phyloP scores from a whole-genome alignment of 345 rosid genomes.

The Moringa oleifera region DNA sequence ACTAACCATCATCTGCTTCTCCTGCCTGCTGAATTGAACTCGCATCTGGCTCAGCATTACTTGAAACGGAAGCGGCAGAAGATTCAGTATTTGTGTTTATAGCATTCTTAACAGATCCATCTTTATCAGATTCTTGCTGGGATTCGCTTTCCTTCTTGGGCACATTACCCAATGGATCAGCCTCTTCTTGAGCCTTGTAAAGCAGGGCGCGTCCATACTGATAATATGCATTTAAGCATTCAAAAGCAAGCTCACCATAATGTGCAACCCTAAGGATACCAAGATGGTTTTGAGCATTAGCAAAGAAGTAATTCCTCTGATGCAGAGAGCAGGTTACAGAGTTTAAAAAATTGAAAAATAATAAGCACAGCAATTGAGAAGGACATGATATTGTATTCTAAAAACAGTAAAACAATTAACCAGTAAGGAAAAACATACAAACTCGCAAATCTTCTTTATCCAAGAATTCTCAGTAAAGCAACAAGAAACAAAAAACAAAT shows the following conservation, averaged over 20 bases:
- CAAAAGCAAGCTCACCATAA: conserved; percentile 69
- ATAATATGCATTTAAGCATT: conserved; percentile 66
- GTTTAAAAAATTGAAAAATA: no score
- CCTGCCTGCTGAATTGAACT: conserved; percentile 46
- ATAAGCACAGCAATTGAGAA: no score
- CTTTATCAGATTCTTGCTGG: conserved; percentile 35
- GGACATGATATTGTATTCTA: no score
- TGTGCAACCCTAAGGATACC: conserved; percentile 47
- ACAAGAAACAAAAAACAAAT: neutral
- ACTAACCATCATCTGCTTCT: conserved; percentile 36
- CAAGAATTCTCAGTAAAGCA: neutral
- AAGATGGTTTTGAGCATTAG: neutral
- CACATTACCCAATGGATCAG: conserved; percentile 74
- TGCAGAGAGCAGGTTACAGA: no score
- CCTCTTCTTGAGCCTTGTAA: conserved; percentile 88
- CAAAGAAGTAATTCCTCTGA: no score
- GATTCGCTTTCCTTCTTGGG: conserved; percentile 59
- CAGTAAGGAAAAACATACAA: no score
- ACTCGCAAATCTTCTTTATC: neutral
- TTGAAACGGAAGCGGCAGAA: conserved; percentile 42
- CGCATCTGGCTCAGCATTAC: conserved; percentile 41
- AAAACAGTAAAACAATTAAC: no score
- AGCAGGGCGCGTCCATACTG: conserved; percentile 75
- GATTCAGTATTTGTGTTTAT: conserved; percentile 41
- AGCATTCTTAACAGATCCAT: conserved; percentile 35